Percentiles rank a stretch among this genome's conserved stretches.
Conservation (phyloP, 805 yeast species). For the Blastobotrys attinorum region DNA sequence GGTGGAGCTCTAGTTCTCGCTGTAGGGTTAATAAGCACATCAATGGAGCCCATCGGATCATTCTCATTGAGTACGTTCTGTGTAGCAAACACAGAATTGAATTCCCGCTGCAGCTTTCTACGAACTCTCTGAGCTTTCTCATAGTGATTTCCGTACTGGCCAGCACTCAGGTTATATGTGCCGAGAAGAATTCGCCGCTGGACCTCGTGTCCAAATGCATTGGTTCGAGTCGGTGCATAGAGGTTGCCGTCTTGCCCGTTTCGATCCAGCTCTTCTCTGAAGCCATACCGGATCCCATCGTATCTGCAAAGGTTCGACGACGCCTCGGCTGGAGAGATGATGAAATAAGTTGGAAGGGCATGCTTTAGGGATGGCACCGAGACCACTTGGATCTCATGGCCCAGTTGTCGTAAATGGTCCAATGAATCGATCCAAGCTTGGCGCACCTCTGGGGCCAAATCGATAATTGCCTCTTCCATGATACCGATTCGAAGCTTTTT, state of each 20-base stretch:
- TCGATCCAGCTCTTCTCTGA: slow-evolving; percentile 32
- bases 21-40: slow-evolving; percentile 70
- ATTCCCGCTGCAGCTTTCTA: slow-evolving; percentile 50
- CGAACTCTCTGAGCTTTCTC: slow-evolving; percentile 67
- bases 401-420: slow-evolving; percentile 35
- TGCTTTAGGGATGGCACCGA: slow-evolving; percentile 62
- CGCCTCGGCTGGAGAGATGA: slow-evolving; percentile 89
- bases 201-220: slow-evolving; percentile 75
- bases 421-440: slow-evolving; percentile 42
- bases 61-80: slow-evolving; percentile 35
- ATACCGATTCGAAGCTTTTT: slow-evolving; percentile 54
- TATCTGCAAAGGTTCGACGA: slow-evolving; percentile 83
- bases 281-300: slow-evolving; percentile 87
- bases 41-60: slow-evolving; percentile 36
- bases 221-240: slow-evolving; percentile 52
- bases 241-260: slow-evolving; percentile 29
- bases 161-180: slow-evolving; percentile 74
- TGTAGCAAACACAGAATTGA: slow-evolving; percentile 52
- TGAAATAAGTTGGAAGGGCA: slow-evolving; percentile 75
- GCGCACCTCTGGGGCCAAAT: slow-evolving; percentile 42
- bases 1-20: slow-evolving; percentile 50
- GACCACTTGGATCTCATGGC: slow-evolving; percentile 52
- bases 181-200: slow-evolving; percentile 79
- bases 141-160: slow-evolving; percentile 64
- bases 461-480: slow-evolving; percentile 57